Percentiles rank a stretch among this genome's conserved stretches.
These are phyloP conservation scores for Fagopyrum esculentum DNA, from an alignment of 148 eudicot genomes.

Conservation along the genomic window DNA sequence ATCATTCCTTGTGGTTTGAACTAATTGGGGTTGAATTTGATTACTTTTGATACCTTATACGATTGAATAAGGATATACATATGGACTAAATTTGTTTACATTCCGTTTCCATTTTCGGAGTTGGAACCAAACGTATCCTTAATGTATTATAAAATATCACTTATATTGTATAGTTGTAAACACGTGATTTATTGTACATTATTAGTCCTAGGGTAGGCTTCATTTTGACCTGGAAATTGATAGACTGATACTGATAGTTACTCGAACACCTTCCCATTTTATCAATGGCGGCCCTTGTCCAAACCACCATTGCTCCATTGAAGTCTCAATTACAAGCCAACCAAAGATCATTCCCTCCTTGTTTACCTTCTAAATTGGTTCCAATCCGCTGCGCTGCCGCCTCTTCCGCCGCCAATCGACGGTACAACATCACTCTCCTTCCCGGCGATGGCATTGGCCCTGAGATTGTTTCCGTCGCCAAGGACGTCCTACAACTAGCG, in stretches of 20 bases:
- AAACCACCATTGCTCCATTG: conserved; percentile 29
- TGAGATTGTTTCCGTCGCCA: conserved; percentile 79
- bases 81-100: no score
- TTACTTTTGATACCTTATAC: no score
- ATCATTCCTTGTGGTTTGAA: no score
- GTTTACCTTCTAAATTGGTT: conserved; percentile 12
- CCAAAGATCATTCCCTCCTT: conserved; percentile 6
- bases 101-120: no score
- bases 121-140: no score
- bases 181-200: no score
- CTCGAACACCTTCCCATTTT: not conserved
- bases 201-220: not conserved
- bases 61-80: no score
- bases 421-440: conserved; percentile 75
- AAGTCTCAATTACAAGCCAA: conserved; percentile 18
- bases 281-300: conserved; percentile 58
- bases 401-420: conserved; percentile 19
- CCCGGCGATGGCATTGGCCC: conserved; percentile 99
- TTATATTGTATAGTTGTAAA: no score
- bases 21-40: no score
- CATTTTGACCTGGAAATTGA: not conserved
- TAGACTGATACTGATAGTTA: no score
- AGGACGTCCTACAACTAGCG: conserved; percentile 54
- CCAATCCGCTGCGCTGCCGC: conserved; percentile 45
- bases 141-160: no score